Conservation (phyloP, 176 grass and related monocot genomes). For the Carex scoparia region DNA sequence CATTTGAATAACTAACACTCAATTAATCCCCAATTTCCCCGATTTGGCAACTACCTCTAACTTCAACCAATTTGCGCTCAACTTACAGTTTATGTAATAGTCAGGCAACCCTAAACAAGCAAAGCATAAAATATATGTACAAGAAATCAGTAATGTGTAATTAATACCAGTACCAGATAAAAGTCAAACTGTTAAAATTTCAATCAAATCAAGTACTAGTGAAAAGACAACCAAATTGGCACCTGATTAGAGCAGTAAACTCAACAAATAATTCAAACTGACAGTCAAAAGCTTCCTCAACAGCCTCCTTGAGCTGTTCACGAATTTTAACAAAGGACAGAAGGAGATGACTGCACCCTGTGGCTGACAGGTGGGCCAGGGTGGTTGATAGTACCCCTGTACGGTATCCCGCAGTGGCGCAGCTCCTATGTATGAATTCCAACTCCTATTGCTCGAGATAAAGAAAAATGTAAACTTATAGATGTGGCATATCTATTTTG, state of each 20-base stretch:
- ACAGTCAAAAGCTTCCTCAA: conserved; percentile 72
- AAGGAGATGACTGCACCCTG: conserved; percentile 67
- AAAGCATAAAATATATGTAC: background rate
- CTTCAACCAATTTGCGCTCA: background rate
- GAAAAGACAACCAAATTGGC: background rate
- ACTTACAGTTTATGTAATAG: background rate
- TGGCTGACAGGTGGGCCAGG: conserved; percentile 62
- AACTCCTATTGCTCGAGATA: conserved; percentile 43
- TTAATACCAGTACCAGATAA: background rate
- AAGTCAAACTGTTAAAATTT: background rate
- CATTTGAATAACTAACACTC: background rate
- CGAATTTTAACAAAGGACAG: conserved; percentile 67
- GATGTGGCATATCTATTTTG: background rate
- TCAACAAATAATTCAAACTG: conserved; percentile 83
- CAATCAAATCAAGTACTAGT: background rate
- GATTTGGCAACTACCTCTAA: background rate
- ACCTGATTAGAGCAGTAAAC: conserved; percentile 92
- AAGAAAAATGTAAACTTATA: background rate
- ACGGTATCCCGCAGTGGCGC: conserved; percentile 57
- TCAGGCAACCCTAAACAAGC: background rate
- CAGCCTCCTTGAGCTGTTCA: conserved; percentile 58
- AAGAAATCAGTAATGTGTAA: background rate
- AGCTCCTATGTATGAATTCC: conserved; percentile 86
- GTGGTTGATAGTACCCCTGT: conserved; percentile 75
- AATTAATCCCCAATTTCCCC: background rate